Evolutionary conservation across 306 rosid genomes (phyloP), one percentile per base, ranked within the genome.

Genomic region (Cicer arietinum): DNA sequence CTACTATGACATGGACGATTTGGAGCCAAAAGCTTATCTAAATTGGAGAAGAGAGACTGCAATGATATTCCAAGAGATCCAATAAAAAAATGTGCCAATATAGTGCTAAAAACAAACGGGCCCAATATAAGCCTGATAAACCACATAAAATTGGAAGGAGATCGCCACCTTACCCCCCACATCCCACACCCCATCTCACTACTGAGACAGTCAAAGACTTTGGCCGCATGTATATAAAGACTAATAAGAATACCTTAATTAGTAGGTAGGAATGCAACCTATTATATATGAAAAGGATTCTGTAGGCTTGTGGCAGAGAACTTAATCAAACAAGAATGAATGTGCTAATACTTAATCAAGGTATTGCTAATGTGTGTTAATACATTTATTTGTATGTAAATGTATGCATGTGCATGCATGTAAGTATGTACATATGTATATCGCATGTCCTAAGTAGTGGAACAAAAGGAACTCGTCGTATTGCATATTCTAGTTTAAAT

Each of bases 21-120:
- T 50, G 90, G 96, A 30, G 89, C 91, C 78, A 92, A 65, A 84
- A 90, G 91, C 71, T 83, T 87, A 84, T 92, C 96, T 92, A 90
- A 71, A 81, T 86, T 89, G 80, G 91, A 86, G 83, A 86, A 85
- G 54, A 90, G 82, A 68, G 90, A 83, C 98, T 89, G 94, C 84
- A 92, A 81, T 63, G 39, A 79, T 81, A 83, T 58, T 75, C 59
- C 84, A 77, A 53, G 74, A 72, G 57, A 63, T 37, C 57, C 66
- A 42, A 73, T 67, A 2, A 45, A 50, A 42, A 51, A 63, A 43
- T 12, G n/a, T 64, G 45, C 45, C 64, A 69, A 54, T 57, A 14
- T 8, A 59, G 44, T 25, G 42, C 47, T 39, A 41, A 68, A 12
- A 64, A 16, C 39, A 61, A 69, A 77, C 13, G 69, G 68, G 22